Evolutionary conservation across 2,329 filamentous ascomycete genomes (phyloP).

Genomic region (Aspergillus quadrilineatus): DNA sequence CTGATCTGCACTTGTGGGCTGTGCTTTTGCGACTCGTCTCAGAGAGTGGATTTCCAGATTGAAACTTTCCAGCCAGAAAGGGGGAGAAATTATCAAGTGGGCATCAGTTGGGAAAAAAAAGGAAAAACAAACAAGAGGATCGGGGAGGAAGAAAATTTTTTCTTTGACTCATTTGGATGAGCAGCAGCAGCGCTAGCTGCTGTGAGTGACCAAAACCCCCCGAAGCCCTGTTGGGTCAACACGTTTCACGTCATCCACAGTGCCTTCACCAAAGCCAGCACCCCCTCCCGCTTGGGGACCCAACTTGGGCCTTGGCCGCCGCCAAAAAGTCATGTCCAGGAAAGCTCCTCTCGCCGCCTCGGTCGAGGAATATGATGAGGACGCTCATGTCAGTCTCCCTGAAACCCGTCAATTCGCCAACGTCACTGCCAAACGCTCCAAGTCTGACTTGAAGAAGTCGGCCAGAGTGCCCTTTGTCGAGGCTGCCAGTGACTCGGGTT

Average conservation of each 20-base stretch:
- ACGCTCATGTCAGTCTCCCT: conserved; percentile 42
- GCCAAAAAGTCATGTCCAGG: conserved; percentile 39
- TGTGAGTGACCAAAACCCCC: conserved; percentile 21
- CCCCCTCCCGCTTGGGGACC: conserved; percentile 27
- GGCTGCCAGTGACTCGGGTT: conserved; percentile 60
- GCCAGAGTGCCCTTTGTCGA: conserved; percentile 41
- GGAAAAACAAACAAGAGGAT: background rate
- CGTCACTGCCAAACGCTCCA: conserved; percentile 50
- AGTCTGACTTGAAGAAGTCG: conserved; percentile 41
- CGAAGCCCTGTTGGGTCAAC: conserved; percentile 27
- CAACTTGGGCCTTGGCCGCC: conserved; percentile 28
- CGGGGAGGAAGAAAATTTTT: conserved; percentile 14
- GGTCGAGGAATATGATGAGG: conserved; percentile 51
- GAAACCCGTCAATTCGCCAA: conserved; percentile 53
- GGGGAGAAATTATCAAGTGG: conserved; percentile 7
- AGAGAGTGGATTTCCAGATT: conserved; percentile 18
- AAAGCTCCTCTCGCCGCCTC: conserved; percentile 44
- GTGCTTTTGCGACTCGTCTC: conserved; percentile 19
- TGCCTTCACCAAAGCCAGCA: conserved; percentile 24
- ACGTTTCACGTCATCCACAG: conserved; percentile 31
- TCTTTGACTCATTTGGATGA: conserved; percentile 24
- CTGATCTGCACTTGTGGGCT: conserved; percentile 31
- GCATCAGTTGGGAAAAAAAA: conserved; percentile 7
- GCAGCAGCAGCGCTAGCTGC: conserved; percentile 23
- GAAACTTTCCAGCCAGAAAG: conserved; percentile 8